Percentiles rank a stretch among this genome's conserved stretches.
These are phyloP conservation scores for Westerdykella sp. DNA, from an alignment of 2,329 filamentous ascomycete species.

Conservation along the genomic window DNA sequence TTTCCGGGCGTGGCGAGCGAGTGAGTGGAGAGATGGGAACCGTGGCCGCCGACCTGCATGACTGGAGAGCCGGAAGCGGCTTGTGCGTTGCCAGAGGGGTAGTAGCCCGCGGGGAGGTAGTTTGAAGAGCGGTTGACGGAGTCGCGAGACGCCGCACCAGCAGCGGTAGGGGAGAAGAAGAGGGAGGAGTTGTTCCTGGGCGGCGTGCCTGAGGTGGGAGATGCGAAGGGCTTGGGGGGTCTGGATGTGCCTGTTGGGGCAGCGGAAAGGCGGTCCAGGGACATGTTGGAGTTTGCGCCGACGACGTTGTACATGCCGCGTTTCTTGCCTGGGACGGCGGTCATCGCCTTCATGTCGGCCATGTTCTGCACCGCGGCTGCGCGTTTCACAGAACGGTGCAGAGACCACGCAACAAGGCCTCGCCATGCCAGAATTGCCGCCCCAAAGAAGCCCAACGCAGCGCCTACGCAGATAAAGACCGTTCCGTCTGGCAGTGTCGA, in stretches of 20 bases:
- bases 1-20: conserved; percentile 26
- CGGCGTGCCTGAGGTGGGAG: conserved; percentile 17
- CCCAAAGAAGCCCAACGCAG: conserved; percentile 76
- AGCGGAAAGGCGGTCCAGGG: conserved; percentile 46
- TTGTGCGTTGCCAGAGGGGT: conserved; percentile 60
- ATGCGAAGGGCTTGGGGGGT: conserved; percentile 26
- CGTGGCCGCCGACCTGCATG: conserved; percentile 41
- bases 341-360: conserved; percentile 63
- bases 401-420: conserved; percentile 76
- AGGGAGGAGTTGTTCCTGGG: conserved; percentile 49
- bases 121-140: conserved; percentile 59
- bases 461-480: conserved; percentile 91
- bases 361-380: conserved; percentile 70
- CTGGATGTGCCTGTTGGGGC: conserved; percentile 31
- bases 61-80: conserved; percentile 37
- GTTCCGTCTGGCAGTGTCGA: conserved; percentile 84
- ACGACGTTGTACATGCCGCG: conserved; percentile 40
- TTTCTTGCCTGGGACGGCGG: conserved; percentile 32
- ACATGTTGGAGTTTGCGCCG: conserved; percentile 49
- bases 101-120: conserved; percentile 90
- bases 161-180: conserved; percentile 93
- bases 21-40: conserved; percentile 25
- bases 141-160: conserved; percentile 43
- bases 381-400: conserved; percentile 84
- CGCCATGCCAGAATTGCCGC: conserved; percentile 84